Evolutionary conservation across 345 rosid genomes (phyloP).

Genomic region (Psidium guajava): DNA sequence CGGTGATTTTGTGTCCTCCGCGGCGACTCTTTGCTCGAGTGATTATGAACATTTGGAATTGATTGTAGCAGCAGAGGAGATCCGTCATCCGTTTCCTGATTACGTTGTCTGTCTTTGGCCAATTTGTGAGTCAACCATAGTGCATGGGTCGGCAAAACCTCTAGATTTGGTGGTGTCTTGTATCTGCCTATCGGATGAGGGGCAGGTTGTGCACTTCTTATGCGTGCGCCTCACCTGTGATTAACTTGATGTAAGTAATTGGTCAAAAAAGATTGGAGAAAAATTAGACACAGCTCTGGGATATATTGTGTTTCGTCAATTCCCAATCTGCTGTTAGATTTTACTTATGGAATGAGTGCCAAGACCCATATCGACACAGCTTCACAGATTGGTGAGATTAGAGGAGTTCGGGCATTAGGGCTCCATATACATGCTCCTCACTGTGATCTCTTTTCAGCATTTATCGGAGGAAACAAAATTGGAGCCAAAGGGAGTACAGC

Average conservation of each 20-base stretch:
- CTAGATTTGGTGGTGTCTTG: neutral
- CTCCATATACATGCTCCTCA: neutral
- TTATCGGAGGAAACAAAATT: neutral
- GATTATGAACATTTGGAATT: neutral
- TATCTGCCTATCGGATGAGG: neutral
- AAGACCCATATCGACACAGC: neutral
- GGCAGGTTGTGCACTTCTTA: neutral
- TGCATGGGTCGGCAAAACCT: neutral
- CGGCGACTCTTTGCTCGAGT: neutral
- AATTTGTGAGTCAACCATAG: neutral
- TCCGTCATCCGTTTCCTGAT: neutral
- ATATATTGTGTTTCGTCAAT: neutral
- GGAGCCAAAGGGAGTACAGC: neutral
- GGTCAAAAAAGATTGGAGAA: neutral
- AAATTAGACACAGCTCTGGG: neutral
- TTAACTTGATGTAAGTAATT: neutral
- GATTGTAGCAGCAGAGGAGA: neutral
- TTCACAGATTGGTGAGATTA: neutral
- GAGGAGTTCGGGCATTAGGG: neutral
- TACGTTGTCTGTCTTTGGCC: neutral
- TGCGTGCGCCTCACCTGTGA: neutral
- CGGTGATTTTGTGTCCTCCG: neutral
- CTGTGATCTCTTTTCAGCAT: neutral
- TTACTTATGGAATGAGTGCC: neutral
- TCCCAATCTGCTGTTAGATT: neutral